These are phyloP conservation scores for Eucommia ulmoides DNA, from an alignment of 257 asterid species.

Conservation along the genomic window DNA sequence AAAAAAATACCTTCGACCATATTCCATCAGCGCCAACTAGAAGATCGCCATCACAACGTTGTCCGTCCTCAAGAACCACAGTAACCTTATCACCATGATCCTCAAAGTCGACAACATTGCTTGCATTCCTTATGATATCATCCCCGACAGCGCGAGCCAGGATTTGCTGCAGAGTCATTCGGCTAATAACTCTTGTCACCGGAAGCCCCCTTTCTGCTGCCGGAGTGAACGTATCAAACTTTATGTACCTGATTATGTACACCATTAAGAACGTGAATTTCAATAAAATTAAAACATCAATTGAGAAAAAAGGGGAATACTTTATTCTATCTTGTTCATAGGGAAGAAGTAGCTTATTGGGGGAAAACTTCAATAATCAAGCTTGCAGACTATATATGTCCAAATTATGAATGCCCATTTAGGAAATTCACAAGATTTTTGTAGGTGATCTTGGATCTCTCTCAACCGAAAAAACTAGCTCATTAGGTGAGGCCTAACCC, in stretches of 20 bases:
- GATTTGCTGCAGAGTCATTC: constrained; percentile 84
- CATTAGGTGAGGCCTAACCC: too few relatives aligned
- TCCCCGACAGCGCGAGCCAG: constrained; percentile 86
- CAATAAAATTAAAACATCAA: not conserved
- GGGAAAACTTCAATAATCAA: too few relatives aligned
- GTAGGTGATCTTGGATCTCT: too few relatives aligned
- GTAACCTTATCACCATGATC: constrained; percentile 81
- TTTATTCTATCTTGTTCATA: constrained; percentile 4
- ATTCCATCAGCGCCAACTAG: constrained; percentile 98
- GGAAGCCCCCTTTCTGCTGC: constrained; percentile 91
- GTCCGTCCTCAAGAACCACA: constrained; percentile 67
- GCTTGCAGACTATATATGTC: too few relatives aligned
- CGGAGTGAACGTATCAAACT: constrained; percentile 97
- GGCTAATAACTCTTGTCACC: constrained; percentile 82
- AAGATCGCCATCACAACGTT: constrained; percentile 65
- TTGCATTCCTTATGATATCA: constrained; percentile 54
- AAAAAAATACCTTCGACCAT: constrained; percentile 62
- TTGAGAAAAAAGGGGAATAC: not conserved
- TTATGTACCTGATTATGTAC: constrained; percentile 76
- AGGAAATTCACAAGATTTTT: too few relatives aligned
- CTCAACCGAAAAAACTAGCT: too few relatives aligned
- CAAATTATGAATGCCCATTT: too few relatives aligned
- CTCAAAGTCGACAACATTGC: constrained; percentile 62
- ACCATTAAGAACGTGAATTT: constrained; percentile 1
- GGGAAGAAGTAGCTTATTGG: too few relatives aligned